phyloP scores from a whole-genome alignment of 768 basidiomycete genomes.

The Termitomyces sp. region DNA sequence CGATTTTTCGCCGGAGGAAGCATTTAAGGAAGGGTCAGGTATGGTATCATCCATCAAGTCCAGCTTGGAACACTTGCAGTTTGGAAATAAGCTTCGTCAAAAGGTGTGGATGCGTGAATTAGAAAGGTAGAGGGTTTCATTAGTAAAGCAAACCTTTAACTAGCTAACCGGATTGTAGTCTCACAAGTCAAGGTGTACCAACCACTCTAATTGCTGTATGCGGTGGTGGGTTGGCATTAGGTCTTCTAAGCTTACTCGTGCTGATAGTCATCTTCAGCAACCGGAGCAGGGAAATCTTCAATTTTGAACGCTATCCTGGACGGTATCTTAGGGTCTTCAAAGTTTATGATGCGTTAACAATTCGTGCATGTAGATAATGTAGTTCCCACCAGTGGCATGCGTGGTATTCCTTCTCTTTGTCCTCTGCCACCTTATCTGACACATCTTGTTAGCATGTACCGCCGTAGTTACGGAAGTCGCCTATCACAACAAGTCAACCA shows the following conservation, averaged over 20 bases:
- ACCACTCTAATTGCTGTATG: constrained; percentile 63
- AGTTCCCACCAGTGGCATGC: constrained; percentile 64
- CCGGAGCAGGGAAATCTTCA: constrained; percentile 60
- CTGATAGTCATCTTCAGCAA: constrained; percentile 30
- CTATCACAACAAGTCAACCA: constrained; percentile 48
- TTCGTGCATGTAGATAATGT: constrained; percentile 37
- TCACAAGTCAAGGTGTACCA: constrained; percentile 44
- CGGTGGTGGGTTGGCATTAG: constrained; percentile 35
- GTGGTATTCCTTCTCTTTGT: constrained; percentile 30
- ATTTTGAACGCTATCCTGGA: constrained; percentile 58
- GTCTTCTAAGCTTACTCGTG: not conserved
- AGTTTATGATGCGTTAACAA: not conserved
- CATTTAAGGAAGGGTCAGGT: constrained; percentile 42
- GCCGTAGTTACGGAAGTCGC: constrained; percentile 60
- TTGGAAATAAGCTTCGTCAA: constrained; percentile 51
- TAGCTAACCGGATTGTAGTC: constrained; percentile 24
- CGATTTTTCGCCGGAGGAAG: constrained; percentile 40
- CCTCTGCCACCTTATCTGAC: not conserved
- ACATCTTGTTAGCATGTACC: constrained; percentile 45
- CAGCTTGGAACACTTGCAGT: constrained; percentile 35
- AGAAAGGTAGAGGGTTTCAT: constrained; percentile 32
- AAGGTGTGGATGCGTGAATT: constrained; percentile 58
- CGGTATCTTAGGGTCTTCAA: constrained; percentile 25
- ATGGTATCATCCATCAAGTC: constrained; percentile 49
- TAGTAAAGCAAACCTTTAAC: not conserved